Evolutionary conservation across 192 early-diverging fungal genomes (phyloP), one percentile per base, ranked within the genome.

Genomic region (Linderina pennispora): DNA sequence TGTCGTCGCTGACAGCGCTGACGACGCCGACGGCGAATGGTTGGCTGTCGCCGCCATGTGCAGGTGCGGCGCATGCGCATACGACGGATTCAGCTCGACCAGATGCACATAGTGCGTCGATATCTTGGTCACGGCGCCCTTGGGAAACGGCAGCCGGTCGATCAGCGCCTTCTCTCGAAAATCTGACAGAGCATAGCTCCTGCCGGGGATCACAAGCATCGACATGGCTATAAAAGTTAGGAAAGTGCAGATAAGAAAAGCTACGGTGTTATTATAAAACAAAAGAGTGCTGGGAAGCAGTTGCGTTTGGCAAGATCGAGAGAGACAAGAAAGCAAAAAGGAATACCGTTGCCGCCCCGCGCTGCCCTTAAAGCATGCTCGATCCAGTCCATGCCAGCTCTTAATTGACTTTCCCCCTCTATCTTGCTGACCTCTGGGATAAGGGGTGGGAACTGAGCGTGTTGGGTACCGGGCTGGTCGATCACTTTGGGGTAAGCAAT

Each of bases 191-290:
- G 90, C 85, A 20, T 81, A 75, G 17, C 40, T 72, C 32, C 86
- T 77, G 36, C 89, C 91, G 39, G 90, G 86, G n/a, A 96, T 76
- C 43, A 91, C 76, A 47, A 96, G 75, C 88, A 96, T 93, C 4
- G 50, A 33, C 71, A 62, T 79, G 20, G 11, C 45, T 45, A 20
- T 13, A 17, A 41, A 14, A 36, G 36, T 15, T 16, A 1, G 22
- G 24, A 31, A 48, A 16, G 18, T 18, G 40, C 24, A 23, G 11
- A 8, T 20, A 22, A 11, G 17, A 2, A 28, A 18, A 2, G 42
- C n/a, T 24, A 49, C 23, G 8, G 8, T 18, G 28, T 8, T 50
- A 8, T 33, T 31, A 22, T 14, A 19, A 38, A 26, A 38, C 16
- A 26, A 26, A 24, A 37, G 7, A 48, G 11, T 35, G 18, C 25